phyloP scores from a whole-genome alignment of 257 asterid genomes.

The Leonotis leonurus region DNA sequence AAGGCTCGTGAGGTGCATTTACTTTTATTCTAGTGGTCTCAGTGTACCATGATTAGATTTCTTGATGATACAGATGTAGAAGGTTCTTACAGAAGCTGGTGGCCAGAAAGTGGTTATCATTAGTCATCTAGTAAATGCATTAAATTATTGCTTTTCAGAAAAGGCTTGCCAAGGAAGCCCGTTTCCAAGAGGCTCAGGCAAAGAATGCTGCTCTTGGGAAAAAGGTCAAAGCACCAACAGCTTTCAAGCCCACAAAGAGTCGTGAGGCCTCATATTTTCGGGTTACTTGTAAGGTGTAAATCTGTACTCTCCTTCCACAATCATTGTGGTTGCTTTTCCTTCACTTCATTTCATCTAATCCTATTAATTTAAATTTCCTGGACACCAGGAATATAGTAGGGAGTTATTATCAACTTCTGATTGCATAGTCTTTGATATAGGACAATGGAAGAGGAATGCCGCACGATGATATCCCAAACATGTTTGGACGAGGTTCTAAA shows the following conservation, averaged over 20 bases:
- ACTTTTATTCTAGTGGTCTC: neutral
- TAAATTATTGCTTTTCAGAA: constrained; percentile 36
- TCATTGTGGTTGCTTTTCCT: neutral
- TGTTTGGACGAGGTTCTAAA: constrained; percentile 84
- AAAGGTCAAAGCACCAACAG: constrained; percentile 50
- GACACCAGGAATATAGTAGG: neutral
- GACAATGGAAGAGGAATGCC: constrained; percentile 98
- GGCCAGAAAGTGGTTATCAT: neutral
- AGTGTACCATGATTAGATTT: neutral
- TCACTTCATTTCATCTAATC: neutral
- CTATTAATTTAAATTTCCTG: neutral
- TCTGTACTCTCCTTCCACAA: constrained; percentile 4
- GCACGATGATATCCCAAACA: constrained; percentile 90
- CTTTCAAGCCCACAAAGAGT: constrained; percentile 51
- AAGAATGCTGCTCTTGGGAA: constrained; percentile 75
- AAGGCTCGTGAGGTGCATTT: constrained; percentile 63
- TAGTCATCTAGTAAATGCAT: constrained; percentile 5
- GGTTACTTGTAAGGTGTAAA: constrained; percentile 72
- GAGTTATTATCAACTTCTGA: constrained; percentile 15
- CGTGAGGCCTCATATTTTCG: constrained; percentile 75
- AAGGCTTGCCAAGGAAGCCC: constrained; percentile 94
- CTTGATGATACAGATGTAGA: neutral
- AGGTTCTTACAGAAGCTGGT: constrained; percentile 10
- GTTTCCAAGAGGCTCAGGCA: constrained; percentile 65
- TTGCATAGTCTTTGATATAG: constrained; percentile 31